Base-by-base conservation (phyloP, 2,329 filamentous ascomycete species). In the Exserohilum turcica region DNA sequence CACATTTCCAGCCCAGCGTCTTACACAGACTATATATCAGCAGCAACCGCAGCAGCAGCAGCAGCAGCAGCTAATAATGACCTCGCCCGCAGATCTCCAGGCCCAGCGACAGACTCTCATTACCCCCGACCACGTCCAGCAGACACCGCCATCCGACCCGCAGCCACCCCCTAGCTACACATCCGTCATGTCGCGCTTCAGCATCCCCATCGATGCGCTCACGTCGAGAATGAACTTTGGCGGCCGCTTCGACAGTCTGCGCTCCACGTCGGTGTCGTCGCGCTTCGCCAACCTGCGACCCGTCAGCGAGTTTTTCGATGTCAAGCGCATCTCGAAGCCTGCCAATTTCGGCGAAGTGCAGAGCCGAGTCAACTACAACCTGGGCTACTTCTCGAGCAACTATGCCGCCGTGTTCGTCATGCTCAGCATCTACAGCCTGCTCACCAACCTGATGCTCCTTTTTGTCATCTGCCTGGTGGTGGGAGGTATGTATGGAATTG, bases 321-420 rank as follows among this genome's bases (percentile, higher is more conserved):
- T 97, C 79, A 97, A 97, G 86, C 91, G 92, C 65, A 70, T 99
- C 51, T 96, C 91, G 63, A 99, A 97, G 81, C 94, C 94, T 24
- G 85, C 85, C 72, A 95, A 95, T 80, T 97, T 97, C 70, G 81
- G 80, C 63, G 92, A 97, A 77, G 86, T 91, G 61, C 93, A 97
- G 78, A 92, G 88, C 66, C 87, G 93, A 63, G 87, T 96, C 79
- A 96, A 95, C 82, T 97, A 97, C 87, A 99, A 99, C 78, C 80
- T 99, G 63, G 86, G 89, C 75, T 89, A 97, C 81, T 99, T 96
- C 83, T 95, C 92, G 59, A 97, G 91, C 88, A 99, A 99, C 82
- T 99, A 99, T 84, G 89, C 90, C 65, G 88, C 90, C 60, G 85
- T 97, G 67, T 96, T 97, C 74, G 82, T 90, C 68, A 95, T 99